phyloP scores from a whole-genome alignment of 2,329 filamentous ascomycete genomes.

The Pleoardoris graminearum region DNA sequence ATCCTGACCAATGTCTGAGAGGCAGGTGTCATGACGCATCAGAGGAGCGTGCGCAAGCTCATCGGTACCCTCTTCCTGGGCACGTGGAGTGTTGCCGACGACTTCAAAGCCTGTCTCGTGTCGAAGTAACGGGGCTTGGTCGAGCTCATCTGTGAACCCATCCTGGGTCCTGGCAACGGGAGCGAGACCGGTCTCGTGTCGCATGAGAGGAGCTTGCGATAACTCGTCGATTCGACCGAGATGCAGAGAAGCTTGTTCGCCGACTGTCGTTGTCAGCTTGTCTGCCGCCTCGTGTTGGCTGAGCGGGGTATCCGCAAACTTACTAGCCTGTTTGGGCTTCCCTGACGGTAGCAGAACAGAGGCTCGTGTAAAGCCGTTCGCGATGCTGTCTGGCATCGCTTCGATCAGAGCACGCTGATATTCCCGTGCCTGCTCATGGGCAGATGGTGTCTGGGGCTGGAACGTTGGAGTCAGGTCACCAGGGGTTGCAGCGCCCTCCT shows the following conservation, averaged over 20 bases:
- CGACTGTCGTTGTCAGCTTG: neutral
- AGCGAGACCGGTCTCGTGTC: slow-evolving; percentile 42
- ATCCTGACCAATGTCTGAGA: too few relatives aligned
- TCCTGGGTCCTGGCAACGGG: slow-evolving; percentile 17
- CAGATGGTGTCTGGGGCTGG: neutral
- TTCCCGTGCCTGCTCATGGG: neutral
- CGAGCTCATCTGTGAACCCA: neutral
- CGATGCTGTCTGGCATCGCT: neutral
- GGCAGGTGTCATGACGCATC: slow-evolving; percentile 43
- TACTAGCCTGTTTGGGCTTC: neutral
- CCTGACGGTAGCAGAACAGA: neutral
- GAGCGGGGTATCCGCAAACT: slow-evolving; percentile 7
- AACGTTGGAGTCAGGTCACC: neutral
- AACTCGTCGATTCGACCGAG: slow-evolving; percentile 20
- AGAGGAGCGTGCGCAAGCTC: slow-evolving; percentile 38
- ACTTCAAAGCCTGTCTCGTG: neutral
- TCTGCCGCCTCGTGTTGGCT: neutral
- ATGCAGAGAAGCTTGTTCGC: too few relatives aligned
- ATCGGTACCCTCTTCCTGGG: slow-evolving; percentile 13
- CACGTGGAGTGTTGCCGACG: too few relatives aligned
- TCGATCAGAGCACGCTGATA: neutral
- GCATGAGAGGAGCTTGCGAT: slow-evolving; percentile 39
- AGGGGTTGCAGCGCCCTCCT: neutral
- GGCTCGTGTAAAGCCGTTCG: neutral
- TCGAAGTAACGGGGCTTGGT: neutral